Evolutionary conservation across 2,329 filamentous ascomycete species (phyloP), one percentile per base, ranked within the genome.

Genomic region (Clarireedia homoeocarpa): DNA sequence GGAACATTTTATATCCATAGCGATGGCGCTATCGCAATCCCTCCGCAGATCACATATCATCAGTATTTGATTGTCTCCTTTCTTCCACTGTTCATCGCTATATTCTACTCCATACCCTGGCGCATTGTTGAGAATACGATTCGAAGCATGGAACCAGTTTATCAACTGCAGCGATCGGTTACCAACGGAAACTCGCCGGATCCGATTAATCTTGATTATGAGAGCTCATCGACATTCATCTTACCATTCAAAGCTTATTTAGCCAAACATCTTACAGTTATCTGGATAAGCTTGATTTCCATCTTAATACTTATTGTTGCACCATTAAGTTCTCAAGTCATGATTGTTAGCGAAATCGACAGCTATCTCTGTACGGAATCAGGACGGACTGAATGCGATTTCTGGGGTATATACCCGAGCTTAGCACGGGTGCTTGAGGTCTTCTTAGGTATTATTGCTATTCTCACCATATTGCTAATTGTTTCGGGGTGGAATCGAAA

Each of bases 41-140:
- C 26, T 27, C 26, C 26, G 5, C 26, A 27, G 7, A 27, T 27
- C 26, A 27, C 26, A 27, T 27, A 27, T 27, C 7, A 4, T 6
- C 40, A 53, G 17, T 53, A 53, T 46, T 40, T 53, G 17, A 46
- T 38, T 14, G 42, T 30, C 23, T 53, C 40, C 23, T 53, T 53
- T 23, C 7, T 53, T 24, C 51, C 51, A 5, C 40, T 38, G 6
- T 38, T 53, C 7, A 9, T 47, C 14, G 15, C 7, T 9, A 53
- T 47, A 24, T 45, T 53, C 6, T 47, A 53, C 9, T 27, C 51
- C 4, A 53, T 53, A 5, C 42, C 40, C 23, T 53, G 51, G 51
- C 51, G 27, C 6, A 38, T 53, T 53, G 3, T 53, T 5, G 51
- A 46, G 34, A 53, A 38, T 10, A 53, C 20, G 24, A 15, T 38